Conservation (phyloP, 106 monocot genomes). For the Acanthochlamys bracteata region DNA sequence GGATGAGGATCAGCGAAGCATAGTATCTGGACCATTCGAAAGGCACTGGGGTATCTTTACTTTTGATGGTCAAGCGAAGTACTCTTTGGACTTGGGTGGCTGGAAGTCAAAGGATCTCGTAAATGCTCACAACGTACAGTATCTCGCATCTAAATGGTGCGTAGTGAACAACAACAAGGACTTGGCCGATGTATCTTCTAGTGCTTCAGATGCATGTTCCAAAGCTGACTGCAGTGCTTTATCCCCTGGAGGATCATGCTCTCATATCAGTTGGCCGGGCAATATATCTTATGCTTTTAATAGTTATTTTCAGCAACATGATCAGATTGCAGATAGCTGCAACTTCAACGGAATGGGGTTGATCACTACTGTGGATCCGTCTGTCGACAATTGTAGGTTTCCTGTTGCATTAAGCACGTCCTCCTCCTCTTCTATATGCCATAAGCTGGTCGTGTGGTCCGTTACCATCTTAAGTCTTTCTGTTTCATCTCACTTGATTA, state of each 20-base stretch:
- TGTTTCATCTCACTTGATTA: too few relatives aligned
- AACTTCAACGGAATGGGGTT: slow-evolving; percentile 75
- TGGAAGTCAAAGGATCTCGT: slow-evolving; percentile 45
- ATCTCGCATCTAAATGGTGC: slow-evolving; percentile 81
- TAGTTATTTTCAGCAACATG: slow-evolving; percentile 73
- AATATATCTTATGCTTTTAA: slow-evolving; percentile 89
- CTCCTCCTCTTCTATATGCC: slow-evolving; percentile 9
- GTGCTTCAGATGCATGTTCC: slow-evolving; percentile 41
- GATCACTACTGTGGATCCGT: slow-evolving; percentile 86
- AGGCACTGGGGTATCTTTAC: slow-evolving; percentile 90
- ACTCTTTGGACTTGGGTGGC: slow-evolving; percentile 53
- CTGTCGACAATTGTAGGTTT: slow-evolving; percentile 63
- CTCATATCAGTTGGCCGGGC: slow-evolving; percentile 47
- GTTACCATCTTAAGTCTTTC: background rate
- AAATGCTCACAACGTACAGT: slow-evolving; percentile 57
- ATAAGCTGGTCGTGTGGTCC: background rate
- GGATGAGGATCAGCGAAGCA: slow-evolving; percentile 56
- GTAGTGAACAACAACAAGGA: slow-evolving; percentile 75
- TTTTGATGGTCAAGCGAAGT: slow-evolving; percentile 93
- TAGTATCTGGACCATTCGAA: slow-evolving; percentile 38
- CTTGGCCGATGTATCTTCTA: slow-evolving; percentile 37
- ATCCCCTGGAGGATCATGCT: slow-evolving; percentile 73
- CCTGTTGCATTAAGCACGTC: slow-evolving; percentile 40
- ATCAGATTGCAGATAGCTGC: slow-evolving; percentile 64
- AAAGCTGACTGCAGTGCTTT: slow-evolving; percentile 62